These are phyloP conservation scores for Aspergillus fijiensis DNA, from an alignment of 2,329 filamentous ascomycete species.

Conservation along the genomic window DNA sequence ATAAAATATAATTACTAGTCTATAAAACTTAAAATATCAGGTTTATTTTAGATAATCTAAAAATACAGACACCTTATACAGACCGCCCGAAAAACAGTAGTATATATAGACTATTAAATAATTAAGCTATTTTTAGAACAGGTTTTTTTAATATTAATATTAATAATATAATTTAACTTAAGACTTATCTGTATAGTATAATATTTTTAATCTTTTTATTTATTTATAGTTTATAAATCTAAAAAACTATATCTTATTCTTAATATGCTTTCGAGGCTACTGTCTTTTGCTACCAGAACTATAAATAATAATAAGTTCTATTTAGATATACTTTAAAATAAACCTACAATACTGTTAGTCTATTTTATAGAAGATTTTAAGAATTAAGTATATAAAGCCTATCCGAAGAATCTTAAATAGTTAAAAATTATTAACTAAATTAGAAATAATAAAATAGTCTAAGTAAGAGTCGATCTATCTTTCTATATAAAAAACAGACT, in stretches of 20 bases:
- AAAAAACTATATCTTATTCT: not conserved
- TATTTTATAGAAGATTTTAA: not conserved
- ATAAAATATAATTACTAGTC: not conserved
- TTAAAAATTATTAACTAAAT: not conserved
- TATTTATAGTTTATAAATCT: no score
- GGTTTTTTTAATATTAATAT: not conserved
- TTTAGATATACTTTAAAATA: not conserved
- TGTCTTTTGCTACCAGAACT: not conserved
- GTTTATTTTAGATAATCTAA: no score
- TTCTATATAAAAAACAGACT: not conserved
- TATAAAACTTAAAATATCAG: no score
- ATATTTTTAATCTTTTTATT: no score
- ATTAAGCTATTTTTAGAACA: not conserved
- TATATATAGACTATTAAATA: not conserved
- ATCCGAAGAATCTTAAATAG: conserved; percentile 11
- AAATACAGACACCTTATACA: no score
- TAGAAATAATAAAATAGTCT: not conserved
- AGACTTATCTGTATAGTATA: no score
- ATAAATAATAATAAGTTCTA: not conserved
- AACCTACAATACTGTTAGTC: conserved; percentile 4
- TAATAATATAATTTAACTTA: not conserved
- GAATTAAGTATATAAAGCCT: not conserved
- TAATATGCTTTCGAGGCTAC: not conserved
- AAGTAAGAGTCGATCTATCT: no score
- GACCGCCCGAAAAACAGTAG: no score